Base-by-base conservation (phyloP, 176 grass and related monocot genomes). In the Metroxylon sagu region DNA sequence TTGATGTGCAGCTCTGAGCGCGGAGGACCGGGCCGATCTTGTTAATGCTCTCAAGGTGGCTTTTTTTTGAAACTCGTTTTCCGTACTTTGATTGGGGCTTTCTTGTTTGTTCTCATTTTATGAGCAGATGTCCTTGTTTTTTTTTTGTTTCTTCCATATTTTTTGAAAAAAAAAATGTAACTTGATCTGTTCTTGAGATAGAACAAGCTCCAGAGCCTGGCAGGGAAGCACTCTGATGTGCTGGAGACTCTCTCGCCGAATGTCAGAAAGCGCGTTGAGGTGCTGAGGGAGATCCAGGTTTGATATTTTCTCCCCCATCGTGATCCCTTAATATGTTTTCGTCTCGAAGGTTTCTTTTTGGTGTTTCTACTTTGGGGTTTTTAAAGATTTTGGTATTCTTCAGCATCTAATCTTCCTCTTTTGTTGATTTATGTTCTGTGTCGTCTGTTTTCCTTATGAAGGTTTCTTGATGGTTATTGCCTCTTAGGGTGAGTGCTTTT, bases 281-380 rank as follows among this genome's bases (percentile, higher is more conserved):
- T 52, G 23, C n/a, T 65, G 25, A 65, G 62, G 17, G 62, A 52
- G 62, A 52, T 65, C 49, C 62, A 65, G 62, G 62, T 65, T 23
- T 26, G 56, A 25, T 26, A 1, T 19, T 14, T 28, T 26, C 4
- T 58, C 0, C 25, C 19, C 14, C 12, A 4, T 58, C 14, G 26
- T 12, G 35, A 43, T 43, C 35, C 8, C 35, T 43, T 43, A 35
- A 8, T 7, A 43, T 43, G 35, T 43, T 43, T 43, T 43, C 35
- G 35, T 43, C 35, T 43, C 1, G 8, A 10, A 14, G 35, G 35
- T 43, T 43, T 12, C 35, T 43, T 43, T 10, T 43, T 43, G 35
- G 35, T 43, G 35, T 2, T 43, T 43, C 31, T 35, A 8, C 35
- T 43, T 14, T 43, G 35, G 35, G 35, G 35, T 14, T 43, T 43